Percentiles rank a stretch among this genome's conserved stretches.
phyloP scores from a whole-genome alignment of 228 moss, liverwort and hornwort species.

The Sphagnum magellanicum region DNA sequence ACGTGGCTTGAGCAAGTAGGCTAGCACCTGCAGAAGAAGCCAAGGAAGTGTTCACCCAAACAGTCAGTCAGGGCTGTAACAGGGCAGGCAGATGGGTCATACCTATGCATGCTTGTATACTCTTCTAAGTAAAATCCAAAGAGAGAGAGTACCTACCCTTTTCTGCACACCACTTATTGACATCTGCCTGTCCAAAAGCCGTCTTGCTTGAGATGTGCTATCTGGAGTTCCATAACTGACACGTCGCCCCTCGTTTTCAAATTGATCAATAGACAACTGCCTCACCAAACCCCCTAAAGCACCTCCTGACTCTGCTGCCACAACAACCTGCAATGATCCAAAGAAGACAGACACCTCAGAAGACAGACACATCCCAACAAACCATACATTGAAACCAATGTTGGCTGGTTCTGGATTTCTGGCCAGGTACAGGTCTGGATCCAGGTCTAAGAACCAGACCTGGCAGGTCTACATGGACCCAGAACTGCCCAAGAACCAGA shows the following conservation, averaged over 20 bases:
- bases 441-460: no score
- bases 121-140: background rate
- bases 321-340: conserved; percentile 32
- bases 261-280: conserved; percentile 64
- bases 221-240: conserved; percentile 65
- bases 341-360: background rate
- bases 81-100: no score
- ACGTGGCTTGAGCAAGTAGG: conserved; percentile 74
- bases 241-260: conserved; percentile 56
- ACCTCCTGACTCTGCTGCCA: conserved; percentile 61
- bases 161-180: conserved; percentile 62
- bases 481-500: no score
- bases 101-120: no score
- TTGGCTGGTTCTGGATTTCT: no score
- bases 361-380: background rate
- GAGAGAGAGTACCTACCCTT: conserved; percentile 21
- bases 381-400: background rate
- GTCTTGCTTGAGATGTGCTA: conserved; percentile 39
- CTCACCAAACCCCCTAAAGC: conserved; percentile 61
- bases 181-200: conserved; percentile 60
- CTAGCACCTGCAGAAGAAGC: conserved; percentile 49
- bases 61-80: no score
- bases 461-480: no score
- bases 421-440: no score
- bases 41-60: no score